Evolutionary conservation across 1,284 basidiomycete species (phyloP), one percentile per base, ranked within the genome.

Genomic region (Hypsizygus ulmarius): DNA sequence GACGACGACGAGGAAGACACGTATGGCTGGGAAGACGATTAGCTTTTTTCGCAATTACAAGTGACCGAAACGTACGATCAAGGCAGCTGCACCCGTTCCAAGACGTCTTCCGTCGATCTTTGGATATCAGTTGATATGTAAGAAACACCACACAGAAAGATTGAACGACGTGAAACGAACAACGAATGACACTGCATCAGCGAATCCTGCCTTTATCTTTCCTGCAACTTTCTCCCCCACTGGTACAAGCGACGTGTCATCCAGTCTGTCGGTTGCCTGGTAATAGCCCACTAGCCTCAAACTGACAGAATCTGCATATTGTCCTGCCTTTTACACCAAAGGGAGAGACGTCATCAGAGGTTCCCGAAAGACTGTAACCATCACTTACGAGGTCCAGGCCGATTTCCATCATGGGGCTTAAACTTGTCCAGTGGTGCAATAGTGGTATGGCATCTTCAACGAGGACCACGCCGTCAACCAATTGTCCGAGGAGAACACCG

Each of bases 391-490:
- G 65, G 55, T 85, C 83, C 39, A 90, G 70, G 10, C 85, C 87
- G 51, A 87, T 81, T 60, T 89, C 86, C 82, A 87, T 87, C 80
- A 85, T 86, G 2, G 84, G 83, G 52, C 82, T 85, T 44, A 90
- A 69, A 55, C 75, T 82, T 8, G 86, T 87, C 87, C 86, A 90
- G 59, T 87, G 81, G 61, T 90, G 88, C 41, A 88, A 72, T 28
- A 90, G 69, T n/a, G 87, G 87, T 29, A 90, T 71, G 3, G 80
- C 74, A 59, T 90, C 87, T 41, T 72, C 66, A 41, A 85, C 73
- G 49, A 64, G 62, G 29, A 85, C 72, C 2, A 61, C 59, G 21
- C 50, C 49, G 41, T 63, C 38, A 58, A 59, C 56, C 44, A 67
- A 57, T 43, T 69, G 72, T 35, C 85, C 85, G 0, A 87, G 63